Base-by-base conservation (phyloP, 495 filamentous ascomycete genomes). In the Tuber magnatum region DNA sequence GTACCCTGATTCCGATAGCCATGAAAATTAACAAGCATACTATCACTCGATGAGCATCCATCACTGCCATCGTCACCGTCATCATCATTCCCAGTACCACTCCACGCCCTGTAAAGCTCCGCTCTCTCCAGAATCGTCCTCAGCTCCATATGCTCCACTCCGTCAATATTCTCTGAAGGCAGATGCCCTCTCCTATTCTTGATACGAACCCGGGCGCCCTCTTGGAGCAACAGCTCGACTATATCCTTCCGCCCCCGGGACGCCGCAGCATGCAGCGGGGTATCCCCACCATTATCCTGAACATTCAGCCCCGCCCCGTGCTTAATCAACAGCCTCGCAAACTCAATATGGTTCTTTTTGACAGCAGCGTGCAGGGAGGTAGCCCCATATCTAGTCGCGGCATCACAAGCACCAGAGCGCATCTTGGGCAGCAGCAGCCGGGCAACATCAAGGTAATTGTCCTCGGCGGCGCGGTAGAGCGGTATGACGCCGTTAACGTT, bases 391-490 rank as follows among this genome's bases (percentile, higher is more conserved):
- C 56, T 65, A 65, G 56, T 65, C 28, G 56, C 28, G 56, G 16
- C 56, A 65, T 65, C 56, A 8, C 28, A 65, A 35, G 56, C 56
- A 18, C 56, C 56, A 28, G 28, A 18, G 28, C 28, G 56, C 56
- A 65, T 65, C 56, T 20, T 35, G 28, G 28, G 4, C 56, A 65
- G 28, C 16, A 65, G 56, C 56, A 65, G 28, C 12, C 32, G 28
- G 28, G 56, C 56, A 65, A 65, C 56, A 16, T 65, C 56, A 7
- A 65, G 28, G 32, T 65, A 65, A 28, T 65, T 65, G 56, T 65
- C 56, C 28, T 65, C 56, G 28, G 56, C 56, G 16, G 56, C 56
- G 56, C 56, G 56, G 56, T 65, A 65, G 56, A 65, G 56, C 28
- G 56, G 56, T 32, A 65, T 65, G 6, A 65, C 56, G 28, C 56